A percentile compares a stretch with the other conserved stretches of the same genome.
Evolutionary conservation across 371 early-diverging fungal genomes (phyloP).

Genomic region (Basidiobolus meristosporus): DNA sequence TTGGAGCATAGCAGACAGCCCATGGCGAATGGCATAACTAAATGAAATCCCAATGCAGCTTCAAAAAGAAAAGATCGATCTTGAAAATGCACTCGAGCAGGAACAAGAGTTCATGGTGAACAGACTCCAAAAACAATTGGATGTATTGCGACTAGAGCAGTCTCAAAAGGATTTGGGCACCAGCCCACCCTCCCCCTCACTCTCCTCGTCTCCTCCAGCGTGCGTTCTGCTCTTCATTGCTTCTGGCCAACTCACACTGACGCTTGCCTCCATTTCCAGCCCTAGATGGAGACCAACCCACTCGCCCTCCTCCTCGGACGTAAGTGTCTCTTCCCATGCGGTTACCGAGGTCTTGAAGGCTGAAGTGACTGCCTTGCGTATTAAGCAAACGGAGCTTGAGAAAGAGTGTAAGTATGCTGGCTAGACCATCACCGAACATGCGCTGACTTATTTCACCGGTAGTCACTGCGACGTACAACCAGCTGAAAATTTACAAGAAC

Average conservation of each 20-base stretch:
- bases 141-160: constrained; percentile 23
- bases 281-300: constrained; percentile 29
- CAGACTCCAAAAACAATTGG: constrained; percentile 35
- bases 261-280: constrained; percentile 6
- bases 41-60: constrained; percentile 10
- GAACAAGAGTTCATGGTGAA: constrained; percentile 74
- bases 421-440: background rate
- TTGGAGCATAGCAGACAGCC: background rate
- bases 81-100: constrained; percentile 64
- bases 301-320: constrained; percentile 20
- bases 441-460: background rate
- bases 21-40: background rate
- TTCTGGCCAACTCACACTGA: background rate
- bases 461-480: constrained; percentile 40
- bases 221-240: constrained; percentile 11
- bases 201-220: constrained; percentile 11
- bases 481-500: constrained; percentile 42
- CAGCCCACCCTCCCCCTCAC: constrained; percentile 13
- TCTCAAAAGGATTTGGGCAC: constrained; percentile 9
- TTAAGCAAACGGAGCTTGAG: constrained; percentile 40
- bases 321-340: constrained; percentile 15
- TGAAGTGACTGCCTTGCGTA: constrained; percentile 35
- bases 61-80: constrained; percentile 61
- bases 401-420: constrained; percentile 32
- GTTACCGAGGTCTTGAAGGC: constrained; percentile 45